A percentile compares a stretch with the other conserved stretches of the same genome.
These are phyloP conservation scores for Psidium friedrichsthalianum DNA, from an alignment of 345 rosid species.

Conservation along the genomic window DNA sequence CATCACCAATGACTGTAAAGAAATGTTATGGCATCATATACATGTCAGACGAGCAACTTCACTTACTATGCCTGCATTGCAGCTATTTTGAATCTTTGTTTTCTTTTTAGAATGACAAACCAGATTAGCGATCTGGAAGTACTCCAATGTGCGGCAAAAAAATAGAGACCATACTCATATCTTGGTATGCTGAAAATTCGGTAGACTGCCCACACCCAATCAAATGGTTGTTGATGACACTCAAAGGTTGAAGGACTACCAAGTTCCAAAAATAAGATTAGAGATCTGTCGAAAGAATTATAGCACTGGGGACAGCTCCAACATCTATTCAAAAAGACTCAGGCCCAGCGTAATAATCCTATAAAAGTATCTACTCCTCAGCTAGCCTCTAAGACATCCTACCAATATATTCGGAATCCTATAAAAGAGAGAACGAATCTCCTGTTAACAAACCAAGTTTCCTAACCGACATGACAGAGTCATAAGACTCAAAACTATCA, in stretches of 20 bases:
- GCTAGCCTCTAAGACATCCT: not conserved
- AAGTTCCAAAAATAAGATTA: not conserved
- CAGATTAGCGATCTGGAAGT: not conserved
- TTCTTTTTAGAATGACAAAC: not conserved
- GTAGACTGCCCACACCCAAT: not conserved
- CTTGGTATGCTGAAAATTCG: not conserved
- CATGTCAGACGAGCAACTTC: not conserved
- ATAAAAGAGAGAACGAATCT: not conserved
- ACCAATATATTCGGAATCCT: not conserved
- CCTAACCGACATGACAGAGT: not conserved
- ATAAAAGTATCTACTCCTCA: not conserved
- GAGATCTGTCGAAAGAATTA: not conserved
- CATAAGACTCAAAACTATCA: not conserved
- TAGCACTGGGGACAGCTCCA: not conserved
- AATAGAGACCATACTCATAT: not conserved
- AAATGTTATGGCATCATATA: not conserved
- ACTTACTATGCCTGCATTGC: not conserved
- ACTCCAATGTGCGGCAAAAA: not conserved
- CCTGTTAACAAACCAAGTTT: not conserved
- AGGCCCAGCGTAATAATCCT: not conserved
- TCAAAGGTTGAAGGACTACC: not conserved
- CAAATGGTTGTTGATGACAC: not conserved
- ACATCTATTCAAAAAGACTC: not conserved
- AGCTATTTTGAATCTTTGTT: not conserved
- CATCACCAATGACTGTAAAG: constrained; percentile 75